Evolutionary conservation across 495 filamentous ascomycete genomes (phyloP).

Genomic region (Neurospora sp.): DNA sequence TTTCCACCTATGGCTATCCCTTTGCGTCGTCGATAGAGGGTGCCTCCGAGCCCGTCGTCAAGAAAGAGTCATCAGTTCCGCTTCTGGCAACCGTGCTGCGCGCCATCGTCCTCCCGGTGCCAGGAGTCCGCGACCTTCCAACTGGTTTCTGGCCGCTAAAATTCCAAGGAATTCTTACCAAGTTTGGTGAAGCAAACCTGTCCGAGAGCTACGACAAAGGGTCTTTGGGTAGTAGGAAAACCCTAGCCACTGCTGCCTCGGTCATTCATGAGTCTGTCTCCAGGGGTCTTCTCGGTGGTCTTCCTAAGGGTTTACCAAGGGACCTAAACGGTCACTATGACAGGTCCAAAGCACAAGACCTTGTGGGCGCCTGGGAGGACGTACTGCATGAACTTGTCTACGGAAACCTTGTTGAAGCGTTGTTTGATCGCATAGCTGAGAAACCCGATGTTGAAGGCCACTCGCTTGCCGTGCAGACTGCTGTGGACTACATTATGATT

Average conservation of each 20-base stretch:
- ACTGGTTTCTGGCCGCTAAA: slow-evolving; percentile 46
- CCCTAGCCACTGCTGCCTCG: slow-evolving; percentile 52
- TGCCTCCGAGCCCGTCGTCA: not conserved
- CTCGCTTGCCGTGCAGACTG: slow-evolving; percentile 41
- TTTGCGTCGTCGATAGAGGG: slow-evolving; percentile 21
- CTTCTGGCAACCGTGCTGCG: slow-evolving; percentile 48
- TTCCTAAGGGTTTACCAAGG: slow-evolving; percentile 23
- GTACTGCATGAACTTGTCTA: slow-evolving; percentile 47
- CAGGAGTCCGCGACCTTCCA: slow-evolving; percentile 46
- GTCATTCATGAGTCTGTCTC: slow-evolving; percentile 50
- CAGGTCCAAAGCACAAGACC: slow-evolving; percentile 38
- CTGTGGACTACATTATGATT: slow-evolving; percentile 47
- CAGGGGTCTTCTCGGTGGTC: slow-evolving; percentile 44
- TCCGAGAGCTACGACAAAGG: slow-evolving; percentile 65
- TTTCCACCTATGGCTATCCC: slow-evolving; percentile 49
- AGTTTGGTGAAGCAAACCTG: slow-evolving; percentile 47
- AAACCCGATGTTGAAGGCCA: slow-evolving; percentile 47
- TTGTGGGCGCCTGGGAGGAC: slow-evolving; percentile 46
- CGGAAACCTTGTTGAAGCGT: slow-evolving; percentile 45
- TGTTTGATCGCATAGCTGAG: slow-evolving; percentile 44
- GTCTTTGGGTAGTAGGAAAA: slow-evolving; percentile 50
- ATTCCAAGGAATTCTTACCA: slow-evolving; percentile 35
- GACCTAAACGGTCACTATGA: slow-evolving; percentile 39
- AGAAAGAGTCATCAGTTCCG: slow-evolving; percentile 36
- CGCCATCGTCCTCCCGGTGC: slow-evolving; percentile 44